Conservation (phyloP, 2,329 filamentous ascomycete genomes). For the Leptographium flavum region DNA sequence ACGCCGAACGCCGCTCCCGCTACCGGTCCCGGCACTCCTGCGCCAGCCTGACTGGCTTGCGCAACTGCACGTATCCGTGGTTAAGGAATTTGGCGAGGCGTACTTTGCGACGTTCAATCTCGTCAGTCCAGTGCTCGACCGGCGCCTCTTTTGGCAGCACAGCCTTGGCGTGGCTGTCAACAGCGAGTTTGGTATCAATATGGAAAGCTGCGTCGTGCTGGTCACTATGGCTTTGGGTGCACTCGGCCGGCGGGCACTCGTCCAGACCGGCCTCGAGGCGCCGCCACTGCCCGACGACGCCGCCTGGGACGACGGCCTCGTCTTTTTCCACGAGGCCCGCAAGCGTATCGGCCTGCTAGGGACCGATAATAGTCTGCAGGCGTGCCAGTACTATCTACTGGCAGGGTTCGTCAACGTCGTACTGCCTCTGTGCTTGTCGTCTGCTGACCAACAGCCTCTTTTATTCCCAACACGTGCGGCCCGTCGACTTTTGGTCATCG, state of each 20-base stretch:
- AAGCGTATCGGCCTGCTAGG: slow-evolving; percentile 26
- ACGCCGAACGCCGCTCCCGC: slow-evolving; percentile 26
- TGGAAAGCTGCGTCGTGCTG: slow-evolving; percentile 36
- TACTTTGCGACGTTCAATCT: slow-evolving; percentile 41
- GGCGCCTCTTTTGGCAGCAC: slow-evolving; percentile 33
- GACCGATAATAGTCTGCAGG: slow-evolving; percentile 25
- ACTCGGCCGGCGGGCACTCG: slow-evolving; percentile 30
- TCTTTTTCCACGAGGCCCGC: slow-evolving; percentile 39
- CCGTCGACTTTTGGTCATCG: slow-evolving; percentile 38
- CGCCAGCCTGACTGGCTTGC: slow-evolving; percentile 27
- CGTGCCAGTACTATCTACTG: slow-evolving; percentile 36
- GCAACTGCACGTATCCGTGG: slow-evolving; percentile 28
- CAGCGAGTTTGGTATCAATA: slow-evolving; percentile 33
- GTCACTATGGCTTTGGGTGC: slow-evolving; percentile 36
- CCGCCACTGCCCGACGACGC: neutral
- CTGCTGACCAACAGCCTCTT: slow-evolving; percentile 5
- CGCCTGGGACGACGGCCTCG: slow-evolving; percentile 21
- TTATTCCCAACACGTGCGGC: slow-evolving; percentile 35
- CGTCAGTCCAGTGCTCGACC: slow-evolving; percentile 36
- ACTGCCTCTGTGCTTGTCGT: neutral
- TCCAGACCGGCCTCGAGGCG: slow-evolving; percentile 27
- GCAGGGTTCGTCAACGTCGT: slow-evolving; percentile 27
- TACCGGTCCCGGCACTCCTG: slow-evolving; percentile 16
- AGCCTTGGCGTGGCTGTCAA: slow-evolving; percentile 33
- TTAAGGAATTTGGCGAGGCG: slow-evolving; percentile 35